Evolutionary conservation across 202 grass and related monocot species (phyloP), one percentile per base, ranked within the genome.

Genomic region (Alloteropsis angusta): DNA sequence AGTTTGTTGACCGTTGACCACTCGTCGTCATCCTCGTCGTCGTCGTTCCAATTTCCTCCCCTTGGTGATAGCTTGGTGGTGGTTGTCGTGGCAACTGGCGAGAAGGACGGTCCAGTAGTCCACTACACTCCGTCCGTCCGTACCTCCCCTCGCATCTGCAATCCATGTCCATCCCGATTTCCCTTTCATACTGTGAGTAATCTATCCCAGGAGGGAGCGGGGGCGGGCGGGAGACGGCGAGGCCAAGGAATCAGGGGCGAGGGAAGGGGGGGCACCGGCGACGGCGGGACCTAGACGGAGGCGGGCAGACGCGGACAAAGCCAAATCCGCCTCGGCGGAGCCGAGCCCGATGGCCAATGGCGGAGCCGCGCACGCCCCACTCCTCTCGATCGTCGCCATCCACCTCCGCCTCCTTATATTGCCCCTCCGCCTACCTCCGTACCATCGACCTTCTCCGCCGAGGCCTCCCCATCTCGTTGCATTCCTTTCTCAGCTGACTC

Each of bases 261-360:
- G 28, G 39, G 23, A 37, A 6, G 19, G 12, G 39, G 35, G 12
- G 53, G 28, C 28, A 42, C 37, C 59, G 74, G 18, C 59, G 60
- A 65, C 83, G 83, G 53, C 42, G 83, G 38, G 83, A 68, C 68
- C 83, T 74, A 85, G 59, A 73, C 48, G 78, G 54, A 19, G 26
- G 67, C 67, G 30, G 74, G 67, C 67, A 30, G 75, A 74, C 43
- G 36, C 72, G 60, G 54, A 75, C 60, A 77, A 36, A 19, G 45
- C 45, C 78, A 34, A 21, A 68, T 60, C 57, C 17, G 47, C 57
- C 22, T 62, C 59, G 48, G 48, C 39, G 70, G 62, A 68, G 77
- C 84, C 84, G 68, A 59, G 53, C 34, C 77, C 78, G 61, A 86
- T 76, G 77, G 70, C 70, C 77, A 57, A 55, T 60, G 74, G 54